Percentiles rank a stretch among this genome's conserved stretches.
phyloP scores from a whole-genome alignment of 2,329 filamentous ascomycete species.

The Tolypocladium capitatum region DNA sequence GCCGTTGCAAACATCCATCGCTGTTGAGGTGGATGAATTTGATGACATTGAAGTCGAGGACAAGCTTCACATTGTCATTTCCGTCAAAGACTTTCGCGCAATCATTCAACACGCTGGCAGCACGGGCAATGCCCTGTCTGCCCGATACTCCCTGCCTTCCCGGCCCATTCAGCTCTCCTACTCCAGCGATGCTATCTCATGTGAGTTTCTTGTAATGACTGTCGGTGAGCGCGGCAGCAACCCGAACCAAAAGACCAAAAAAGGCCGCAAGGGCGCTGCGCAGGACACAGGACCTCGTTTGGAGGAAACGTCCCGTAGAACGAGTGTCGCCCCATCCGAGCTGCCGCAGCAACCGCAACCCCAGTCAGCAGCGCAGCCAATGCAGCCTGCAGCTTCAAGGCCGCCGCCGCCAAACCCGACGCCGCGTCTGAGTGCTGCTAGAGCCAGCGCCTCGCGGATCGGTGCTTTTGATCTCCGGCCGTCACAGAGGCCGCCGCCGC shows the following conservation, averaged over 20 bases:
- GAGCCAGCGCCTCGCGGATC: conserved; percentile 21
- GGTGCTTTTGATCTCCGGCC: conserved; percentile 33
- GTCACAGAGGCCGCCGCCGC: conserved; percentile 38
- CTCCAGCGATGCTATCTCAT: conserved; percentile 51
- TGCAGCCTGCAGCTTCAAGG: conserved; percentile 11
- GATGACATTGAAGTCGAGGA: conserved; percentile 62
- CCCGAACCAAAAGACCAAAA: conserved; percentile 34
- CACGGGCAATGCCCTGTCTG: conserved; percentile 51
- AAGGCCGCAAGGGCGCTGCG: conserved; percentile 25
- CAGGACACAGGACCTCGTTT: conserved; percentile 25
- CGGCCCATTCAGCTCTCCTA: conserved; percentile 64
- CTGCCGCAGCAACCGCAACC: conserved; percentile 9
- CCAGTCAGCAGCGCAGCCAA: conserved; percentile 7
- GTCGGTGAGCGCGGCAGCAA: conserved; percentile 50
- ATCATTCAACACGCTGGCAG: conserved; percentile 65
- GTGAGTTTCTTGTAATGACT: conserved; percentile 74
- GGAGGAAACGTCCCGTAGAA: conserved; percentile 33
- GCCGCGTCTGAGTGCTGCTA: conserved; percentile 19
- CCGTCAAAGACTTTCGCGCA: conserved; percentile 70
- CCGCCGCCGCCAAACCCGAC: conserved; percentile 16
- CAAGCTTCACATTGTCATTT: conserved; percentile 66
- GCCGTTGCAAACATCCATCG: conserved; percentile 66
- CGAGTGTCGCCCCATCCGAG: conserved; percentile 25
- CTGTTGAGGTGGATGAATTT: conserved; percentile 64
- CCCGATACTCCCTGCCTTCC: conserved; percentile 57